A percentile compares a stretch with the other conserved stretches of the same genome.
Conservation (phyloP, 2,329 filamentous ascomycete genomes). For the Colletotrichum lupini region DNA sequence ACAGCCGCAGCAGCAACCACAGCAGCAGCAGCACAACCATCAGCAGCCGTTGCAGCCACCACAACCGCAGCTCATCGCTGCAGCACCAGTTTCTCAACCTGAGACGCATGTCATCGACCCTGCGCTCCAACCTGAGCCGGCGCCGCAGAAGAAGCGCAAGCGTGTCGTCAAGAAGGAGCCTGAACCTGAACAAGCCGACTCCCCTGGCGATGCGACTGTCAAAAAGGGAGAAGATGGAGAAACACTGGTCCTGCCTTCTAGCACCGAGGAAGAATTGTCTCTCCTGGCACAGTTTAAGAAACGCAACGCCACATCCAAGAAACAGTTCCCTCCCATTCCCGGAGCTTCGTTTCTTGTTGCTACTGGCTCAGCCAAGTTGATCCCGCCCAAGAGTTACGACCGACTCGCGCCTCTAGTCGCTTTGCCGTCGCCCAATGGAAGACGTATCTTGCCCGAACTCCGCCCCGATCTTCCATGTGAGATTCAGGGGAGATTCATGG, state of each 20-base stretch:
- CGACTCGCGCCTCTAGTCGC: slow-evolving; percentile 56
- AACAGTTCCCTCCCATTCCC: slow-evolving; percentile 50
- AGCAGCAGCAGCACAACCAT: neutral
- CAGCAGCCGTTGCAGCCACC: neutral
- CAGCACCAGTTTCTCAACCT: slow-evolving; percentile 36
- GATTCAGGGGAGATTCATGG: slow-evolving; percentile 55
- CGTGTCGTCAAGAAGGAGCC: slow-evolving; percentile 42
- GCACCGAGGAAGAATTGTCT: slow-evolving; percentile 38
- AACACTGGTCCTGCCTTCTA: slow-evolving; percentile 36
- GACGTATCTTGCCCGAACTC: slow-evolving; percentile 51
- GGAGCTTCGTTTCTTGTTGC: slow-evolving; percentile 52
- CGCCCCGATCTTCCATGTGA: slow-evolving; percentile 55
- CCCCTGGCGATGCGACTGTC: slow-evolving; percentile 41
- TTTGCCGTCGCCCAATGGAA: slow-evolving; percentile 51
- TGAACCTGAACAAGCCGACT: slow-evolving; percentile 45
- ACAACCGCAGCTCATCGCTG: slow-evolving; percentile 18
- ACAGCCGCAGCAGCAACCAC: slow-evolving; percentile 19
- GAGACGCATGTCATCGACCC: slow-evolving; percentile 29
- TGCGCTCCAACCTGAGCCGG: slow-evolving; percentile 39
- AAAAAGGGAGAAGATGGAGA: slow-evolving; percentile 51
- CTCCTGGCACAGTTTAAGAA: slow-evolving; percentile 52
- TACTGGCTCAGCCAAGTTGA: slow-evolving; percentile 52
- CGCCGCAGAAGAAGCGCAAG: slow-evolving; percentile 52
- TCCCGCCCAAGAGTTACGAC: slow-evolving; percentile 57
- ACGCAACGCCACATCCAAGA: slow-evolving; percentile 49